phyloP scores from a whole-genome alignment of 768 basidiomycete species.

The Mycena amicta region DNA sequence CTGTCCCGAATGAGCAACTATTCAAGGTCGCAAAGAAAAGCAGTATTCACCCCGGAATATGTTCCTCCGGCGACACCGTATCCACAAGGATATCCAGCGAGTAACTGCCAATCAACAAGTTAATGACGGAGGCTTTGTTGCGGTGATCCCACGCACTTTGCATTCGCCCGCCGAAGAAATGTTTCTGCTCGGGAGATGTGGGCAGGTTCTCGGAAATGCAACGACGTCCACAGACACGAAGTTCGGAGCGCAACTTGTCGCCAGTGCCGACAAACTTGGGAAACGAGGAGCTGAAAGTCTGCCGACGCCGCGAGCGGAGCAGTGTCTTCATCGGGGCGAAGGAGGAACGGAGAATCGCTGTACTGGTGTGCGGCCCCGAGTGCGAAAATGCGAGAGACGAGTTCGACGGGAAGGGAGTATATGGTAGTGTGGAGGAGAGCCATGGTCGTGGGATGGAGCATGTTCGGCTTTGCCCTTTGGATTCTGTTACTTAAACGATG shows the following conservation, averaged over 20 bases:
- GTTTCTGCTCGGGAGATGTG: slow-evolving; percentile 51
- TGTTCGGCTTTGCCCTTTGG: neutral
- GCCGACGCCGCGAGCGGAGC: slow-evolving; percentile 39
- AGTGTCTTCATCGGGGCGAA: slow-evolving; percentile 49
- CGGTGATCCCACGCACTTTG: slow-evolving; percentile 19
- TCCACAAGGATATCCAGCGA: slow-evolving; percentile 59
- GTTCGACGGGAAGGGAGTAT: slow-evolving; percentile 57
- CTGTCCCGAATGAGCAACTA: neutral
- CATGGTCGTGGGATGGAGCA: slow-evolving; percentile 11
- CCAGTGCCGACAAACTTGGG: slow-evolving; percentile 63
- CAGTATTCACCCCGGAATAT: slow-evolving; percentile 38
- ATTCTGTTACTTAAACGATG: slow-evolving; percentile 1
- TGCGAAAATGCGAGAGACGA: slow-evolving; percentile 58
- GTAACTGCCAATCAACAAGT: slow-evolving; percentile 9
- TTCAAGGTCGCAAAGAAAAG: neutral
- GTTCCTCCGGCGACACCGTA: slow-evolving; percentile 51
- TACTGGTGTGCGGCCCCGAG: slow-evolving; percentile 53
- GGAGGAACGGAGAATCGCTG: slow-evolving; percentile 48
- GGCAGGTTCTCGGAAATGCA: slow-evolving; percentile 53
- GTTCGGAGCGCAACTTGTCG: slow-evolving; percentile 54
- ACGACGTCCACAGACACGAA: slow-evolving; percentile 54
- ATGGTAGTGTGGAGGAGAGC: slow-evolving; percentile 30
- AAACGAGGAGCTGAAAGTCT: slow-evolving; percentile 56
- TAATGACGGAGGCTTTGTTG: too few species aligned
- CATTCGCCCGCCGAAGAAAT: slow-evolving; percentile 43